Base-by-base conservation (phyloP, 2,329 filamentous ascomycete species). In the Botrytis cinerea region DNA sequence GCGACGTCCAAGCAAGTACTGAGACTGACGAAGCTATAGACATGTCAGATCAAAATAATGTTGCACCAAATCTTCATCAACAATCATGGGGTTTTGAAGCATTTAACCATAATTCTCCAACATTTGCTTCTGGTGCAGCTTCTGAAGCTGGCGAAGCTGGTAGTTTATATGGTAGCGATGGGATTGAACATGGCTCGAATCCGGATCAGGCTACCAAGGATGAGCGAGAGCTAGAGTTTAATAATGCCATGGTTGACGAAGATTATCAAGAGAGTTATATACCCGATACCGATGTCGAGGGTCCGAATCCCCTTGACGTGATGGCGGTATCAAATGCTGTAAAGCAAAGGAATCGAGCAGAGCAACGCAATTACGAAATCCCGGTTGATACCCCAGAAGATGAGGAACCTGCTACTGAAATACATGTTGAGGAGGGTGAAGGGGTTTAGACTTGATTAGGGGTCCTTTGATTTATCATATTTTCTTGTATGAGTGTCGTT, bases 351-450 rank as follows among this genome's bases (percentile, higher is more conserved):
- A 61, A 60, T 61, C 51, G 46, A 18, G n/a, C 14, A n/a, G 25
- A 61, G 28, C 40, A 43, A 20, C 61, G 59, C 57, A 64, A 69
- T 69, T 71, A 66, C 57, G 68, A 76, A 28, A 73, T 76, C 40
- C 70, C 64, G 25, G 66, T 70, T 4, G 73, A 75, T 14, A 38
- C 22, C 20, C 75, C 76, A 35, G 60, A 68, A 20, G 75, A 79
- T 20, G 80, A 80, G 45, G 78, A 78, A 38, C 76, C 78, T 22
- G 78, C 78, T 2, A 75, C 78, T 10, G 80, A 81, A 70, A 81
- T 81, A 61, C 80, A 81, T 75, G 73, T 82, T 35, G 78, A 78
- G 61, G 80, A 81, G 20, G 75, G 77, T 59, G 80, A 54, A 79
- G 57, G 79, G 76, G 5, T 71, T 79, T 73, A 79, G 79, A 67